Base-by-base conservation (phyloP, 441 rosid species). In the Gossypium schwendimanii region DNA sequence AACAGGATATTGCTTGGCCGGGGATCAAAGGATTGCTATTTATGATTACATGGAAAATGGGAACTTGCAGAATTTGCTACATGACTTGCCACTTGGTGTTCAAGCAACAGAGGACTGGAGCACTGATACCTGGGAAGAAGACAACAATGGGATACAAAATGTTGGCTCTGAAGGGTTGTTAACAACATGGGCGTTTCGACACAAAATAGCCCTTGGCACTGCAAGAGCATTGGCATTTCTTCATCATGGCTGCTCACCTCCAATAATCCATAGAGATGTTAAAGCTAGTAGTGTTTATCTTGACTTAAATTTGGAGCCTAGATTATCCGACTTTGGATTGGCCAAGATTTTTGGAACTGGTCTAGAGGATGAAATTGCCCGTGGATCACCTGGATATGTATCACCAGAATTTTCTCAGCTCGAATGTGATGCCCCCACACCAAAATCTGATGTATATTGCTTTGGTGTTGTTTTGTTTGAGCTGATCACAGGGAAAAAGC, bases 11-110 rank as follows among this genome's bases (percentile, higher is more conserved):
- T 94, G 98, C 89, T 75, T 94, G 66, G 97, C 97, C 0, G 95
- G 98, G 67, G 97, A 91, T 47, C 97, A 94, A 79, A 82, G 97
- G 82, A 94, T 94, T 15, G 97, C 96, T 6, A 90, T 94, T n/a
- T 94, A 94, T 54, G 94, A 94, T 76, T 94, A 91, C 77, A 94
- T 94, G 98, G 97, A 91, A 83, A 91, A 94, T 0, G 98, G 98
- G 36, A 94, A 91, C 91, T 81, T 94, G 87, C 97, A 94, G 78
- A 89, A 89, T 77, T 73, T 92, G 83, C 92, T 94, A 57, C 87
- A 90, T 33, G 96, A 94, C 81, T 75, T 94, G 73, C 98, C 98
- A 0, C 95, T 94, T 41, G 95, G 92, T 45, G 79, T 88, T 76
- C 96, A 89, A 59, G 74, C 82, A 58, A 88, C 93, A 0, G 97